Conservation (phyloP, 371 early-diverging fungal species). For the Mortierella sp. region DNA sequence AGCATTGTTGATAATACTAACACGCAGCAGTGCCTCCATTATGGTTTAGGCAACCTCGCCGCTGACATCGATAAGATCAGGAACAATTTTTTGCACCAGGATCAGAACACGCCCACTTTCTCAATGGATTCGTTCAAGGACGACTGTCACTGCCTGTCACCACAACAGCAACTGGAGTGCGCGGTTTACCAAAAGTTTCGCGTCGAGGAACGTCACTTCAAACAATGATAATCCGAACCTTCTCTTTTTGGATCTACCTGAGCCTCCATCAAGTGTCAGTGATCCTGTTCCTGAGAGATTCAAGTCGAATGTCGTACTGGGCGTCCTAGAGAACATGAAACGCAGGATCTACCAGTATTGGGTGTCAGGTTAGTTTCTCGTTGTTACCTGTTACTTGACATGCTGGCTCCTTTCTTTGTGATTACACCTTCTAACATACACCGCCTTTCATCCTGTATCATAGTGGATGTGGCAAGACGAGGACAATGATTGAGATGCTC, state of each 20-base stretch:
- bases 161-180: not conserved
- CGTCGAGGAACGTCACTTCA: not conserved
- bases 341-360: slow-evolving; percentile 16
- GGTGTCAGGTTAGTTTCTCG: slow-evolving; percentile 5
- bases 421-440: too few relatives aligned
- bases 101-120: too few relatives aligned
- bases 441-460: too few relatives aligned
- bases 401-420: too few relatives aligned
- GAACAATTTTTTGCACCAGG: too few relatives aligned
- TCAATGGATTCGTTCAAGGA: too few relatives aligned
- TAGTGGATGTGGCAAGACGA: slow-evolving; percentile 21
- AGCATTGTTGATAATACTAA: too few relatives aligned
- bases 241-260: slow-evolving; percentile 18
- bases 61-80: too few relatives aligned
- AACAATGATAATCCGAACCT: slow-evolving; percentile 2
- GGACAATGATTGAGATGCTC: slow-evolving; percentile 14
- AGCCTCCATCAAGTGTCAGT: not conserved
- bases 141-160: not conserved
- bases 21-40: too few relatives aligned
- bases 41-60: too few relatives aligned
- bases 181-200: too few relatives aligned
- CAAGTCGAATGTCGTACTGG: slow-evolving; percentile 6
- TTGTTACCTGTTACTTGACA: too few relatives aligned
- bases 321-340: slow-evolving; percentile 4
- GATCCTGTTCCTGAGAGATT: slow-evolving; percentile 8